Evolutionary conservation across 257 asterid genomes (phyloP), one percentile per base, ranked within the genome.

Genomic region (Scutellaria barbata): DNA sequence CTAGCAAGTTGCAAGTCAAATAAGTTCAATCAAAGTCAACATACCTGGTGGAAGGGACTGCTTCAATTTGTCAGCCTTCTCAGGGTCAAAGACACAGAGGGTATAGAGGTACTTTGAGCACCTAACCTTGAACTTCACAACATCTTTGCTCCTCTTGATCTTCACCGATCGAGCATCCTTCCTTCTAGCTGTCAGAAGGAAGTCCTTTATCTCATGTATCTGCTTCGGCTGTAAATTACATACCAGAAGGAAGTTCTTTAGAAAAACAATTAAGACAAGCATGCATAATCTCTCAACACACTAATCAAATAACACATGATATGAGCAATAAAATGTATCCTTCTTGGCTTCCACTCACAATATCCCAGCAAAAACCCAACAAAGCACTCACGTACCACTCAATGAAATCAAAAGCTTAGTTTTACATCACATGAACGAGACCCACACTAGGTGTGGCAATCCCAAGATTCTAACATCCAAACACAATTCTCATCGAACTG

Each of bases 21-120:
- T 4, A 30, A 30, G 5, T 30, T 30, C 2, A 69, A 66, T 16
- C 41, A 52, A 54, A 22, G 60, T 17, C 3, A 66, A 42, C 57
- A 25, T 18, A 82, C 87, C 89, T 63, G 89, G 89, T 16, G 89
- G 87, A 54, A 85, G 87, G 45, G 89, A 82, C 61, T 85, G 87
- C 87, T 82, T 85, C 81, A 85, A 70, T 45, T 85, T 82, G 71
- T 82, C 85, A 0, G 89, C 87, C 78, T 85, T 85, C 77, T 77
- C 81, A 0, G 69, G 30, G 18, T 85, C 89, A 62, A 78, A 80
- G 63, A 85, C 87, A 64, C 85, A 82, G 16, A 82, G 89, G 7
- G 89, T 82, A 78, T 85, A 82, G 5, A 85, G 72, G 77, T 85
- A 85, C 82, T 85, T 82, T 0, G 87, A 85, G 82, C 89, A 85